Conservation (phyloP, 2,329 filamentous ascomycete genomes). For the Aspergillus thermomutatus region DNA sequence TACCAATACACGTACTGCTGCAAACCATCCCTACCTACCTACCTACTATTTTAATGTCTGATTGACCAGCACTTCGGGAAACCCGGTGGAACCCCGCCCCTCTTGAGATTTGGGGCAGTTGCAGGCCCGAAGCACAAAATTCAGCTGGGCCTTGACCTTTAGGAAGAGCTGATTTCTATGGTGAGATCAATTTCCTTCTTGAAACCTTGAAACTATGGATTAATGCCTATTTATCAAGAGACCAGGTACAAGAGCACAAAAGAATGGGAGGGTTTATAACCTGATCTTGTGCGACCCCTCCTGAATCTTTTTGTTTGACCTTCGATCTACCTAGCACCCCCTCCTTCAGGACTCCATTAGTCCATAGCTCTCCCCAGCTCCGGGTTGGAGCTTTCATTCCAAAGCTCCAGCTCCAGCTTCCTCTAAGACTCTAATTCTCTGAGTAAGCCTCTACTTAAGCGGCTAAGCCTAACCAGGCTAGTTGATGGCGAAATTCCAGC, state of each 20-base stretch:
- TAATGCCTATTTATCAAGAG: neutral
- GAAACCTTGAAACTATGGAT: neutral
- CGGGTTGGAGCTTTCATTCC: conserved; percentile 15
- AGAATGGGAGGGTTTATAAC: neutral
- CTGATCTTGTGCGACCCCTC: conserved; percentile 11
- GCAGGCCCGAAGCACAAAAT: conserved; percentile 8
- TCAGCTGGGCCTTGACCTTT: conserved; percentile 5
- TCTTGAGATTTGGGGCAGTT: conserved; percentile 14
- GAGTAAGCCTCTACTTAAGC: neutral
- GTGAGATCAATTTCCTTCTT: neutral
- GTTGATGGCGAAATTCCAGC: conserved; percentile 14
- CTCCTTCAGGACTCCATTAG: too few relatives aligned
- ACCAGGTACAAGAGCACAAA: neutral
- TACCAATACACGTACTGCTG: neutral
- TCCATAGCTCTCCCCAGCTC: conserved; percentile 18
- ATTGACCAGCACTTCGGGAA: conserved; percentile 14
- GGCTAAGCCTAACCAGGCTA: conserved; percentile 5
- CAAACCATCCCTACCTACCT: neutral
- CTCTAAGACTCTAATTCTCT: conserved; percentile 2
- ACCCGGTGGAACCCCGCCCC: conserved; percentile 13
- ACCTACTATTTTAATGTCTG: conserved; percentile 6
- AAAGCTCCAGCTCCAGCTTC: conserved; percentile 17
- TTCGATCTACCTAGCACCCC: neutral
- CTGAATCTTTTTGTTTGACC: neutral
- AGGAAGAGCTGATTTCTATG: neutral